Percentiles rank a stretch among this genome's conserved stretches.
Evolutionary conservation across 768 basidiomycete genomes (phyloP).

Genomic region (Lyophyllum semitale): DNA sequence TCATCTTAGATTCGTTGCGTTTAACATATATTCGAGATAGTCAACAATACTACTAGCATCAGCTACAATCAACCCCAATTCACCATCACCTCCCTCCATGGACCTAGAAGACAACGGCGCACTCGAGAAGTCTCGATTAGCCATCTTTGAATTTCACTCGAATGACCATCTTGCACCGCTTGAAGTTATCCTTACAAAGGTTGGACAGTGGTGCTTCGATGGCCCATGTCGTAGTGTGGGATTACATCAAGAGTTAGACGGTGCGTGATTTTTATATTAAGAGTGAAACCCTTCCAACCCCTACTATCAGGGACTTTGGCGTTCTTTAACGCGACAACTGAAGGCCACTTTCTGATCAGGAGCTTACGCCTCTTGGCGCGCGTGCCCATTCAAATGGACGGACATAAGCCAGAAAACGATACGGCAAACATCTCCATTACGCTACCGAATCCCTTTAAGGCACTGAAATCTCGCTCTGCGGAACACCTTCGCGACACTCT

Average conservation of each 20-base stretch:
- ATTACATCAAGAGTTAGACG: conserved; percentile 45
- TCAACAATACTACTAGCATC: conserved; percentile 45
- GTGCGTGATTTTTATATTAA: conserved; percentile 32
- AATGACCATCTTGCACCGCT: conserved; percentile 27
- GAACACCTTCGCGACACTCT: conserved; percentile 40
- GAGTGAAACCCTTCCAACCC: background rate
- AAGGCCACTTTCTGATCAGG: conserved; percentile 47
- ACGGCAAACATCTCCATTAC: conserved; percentile 35
- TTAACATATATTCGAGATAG: conserved; percentile 25
- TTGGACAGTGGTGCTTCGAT: conserved; percentile 59
- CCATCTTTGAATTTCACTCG: conserved; percentile 38
- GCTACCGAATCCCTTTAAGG: conserved; percentile 68
- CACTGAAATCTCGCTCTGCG: conserved; percentile 46
- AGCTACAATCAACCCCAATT: conserved; percentile 42
- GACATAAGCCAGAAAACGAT: conserved; percentile 27
- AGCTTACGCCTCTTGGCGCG: conserved; percentile 36
- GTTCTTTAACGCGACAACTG: conserved; percentile 43
- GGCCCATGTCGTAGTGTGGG: conserved; percentile 48
- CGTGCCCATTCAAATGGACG: conserved; percentile 18
- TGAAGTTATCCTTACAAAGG: conserved; percentile 39
- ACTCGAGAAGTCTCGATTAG: conserved; percentile 39
- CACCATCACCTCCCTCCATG: conserved; percentile 26
- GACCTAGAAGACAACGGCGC: conserved; percentile 32
- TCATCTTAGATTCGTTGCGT: background rate
- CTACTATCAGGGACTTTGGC: conserved; percentile 31